These are phyloP conservation scores for Saccharomycopsis fermentans DNA, from an alignment of 805 yeast species.

Conservation along the genomic window DNA sequence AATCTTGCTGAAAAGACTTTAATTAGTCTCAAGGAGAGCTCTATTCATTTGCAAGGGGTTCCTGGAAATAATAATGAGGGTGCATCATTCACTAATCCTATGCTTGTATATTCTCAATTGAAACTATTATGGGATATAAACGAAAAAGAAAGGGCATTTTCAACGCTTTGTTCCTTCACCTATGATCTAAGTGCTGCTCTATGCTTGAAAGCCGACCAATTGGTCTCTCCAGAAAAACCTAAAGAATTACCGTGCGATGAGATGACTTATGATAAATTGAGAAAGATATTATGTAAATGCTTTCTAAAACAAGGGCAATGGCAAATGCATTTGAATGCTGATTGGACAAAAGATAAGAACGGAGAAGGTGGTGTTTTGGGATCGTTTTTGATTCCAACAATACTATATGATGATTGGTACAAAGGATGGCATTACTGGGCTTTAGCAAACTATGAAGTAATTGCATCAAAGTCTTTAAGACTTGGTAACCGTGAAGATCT, in stretches of 20 bases:
- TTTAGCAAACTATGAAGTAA: slow-evolving; percentile 90
- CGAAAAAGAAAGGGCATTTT: slow-evolving; percentile 73
- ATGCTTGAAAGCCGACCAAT: slow-evolving; percentile 77
- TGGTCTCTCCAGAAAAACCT: slow-evolving; percentile 79
- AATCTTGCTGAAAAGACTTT: slow-evolving; percentile 89
- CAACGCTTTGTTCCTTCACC: slow-evolving; percentile 81
- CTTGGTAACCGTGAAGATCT: slow-evolving; percentile 28
- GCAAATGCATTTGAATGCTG: slow-evolving; percentile 73
- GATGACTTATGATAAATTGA: slow-evolving; percentile 46
- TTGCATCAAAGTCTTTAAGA: slow-evolving; percentile 44
- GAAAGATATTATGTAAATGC: slow-evolving; percentile 82
- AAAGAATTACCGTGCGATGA: slow-evolving; percentile 54
- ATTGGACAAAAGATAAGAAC: slow-evolving; percentile 67
- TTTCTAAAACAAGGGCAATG: slow-evolving; percentile 97
- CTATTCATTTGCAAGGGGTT: slow-evolving; percentile 10
- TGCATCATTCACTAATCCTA: slow-evolving; percentile 39
- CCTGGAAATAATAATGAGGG: slow-evolving; percentile 43
- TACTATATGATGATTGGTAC: slow-evolving; percentile 87
- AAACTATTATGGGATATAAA: slow-evolving; percentile 97
- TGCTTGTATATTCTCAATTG: slow-evolving; percentile 89
- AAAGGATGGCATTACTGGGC: slow-evolving; percentile 99
- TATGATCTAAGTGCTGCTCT: slow-evolving; percentile 82
- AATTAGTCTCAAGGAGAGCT: slow-evolving; percentile 43
- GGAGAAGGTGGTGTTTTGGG: slow-evolving; percentile 78
- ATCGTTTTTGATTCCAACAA: slow-evolving; percentile 87